A percentile compares a stretch with the other conserved stretches of the same genome.
phyloP scores from a whole-genome alignment of 2,329 filamentous ascomycete genomes.

The Tolypocladium album region DNA sequence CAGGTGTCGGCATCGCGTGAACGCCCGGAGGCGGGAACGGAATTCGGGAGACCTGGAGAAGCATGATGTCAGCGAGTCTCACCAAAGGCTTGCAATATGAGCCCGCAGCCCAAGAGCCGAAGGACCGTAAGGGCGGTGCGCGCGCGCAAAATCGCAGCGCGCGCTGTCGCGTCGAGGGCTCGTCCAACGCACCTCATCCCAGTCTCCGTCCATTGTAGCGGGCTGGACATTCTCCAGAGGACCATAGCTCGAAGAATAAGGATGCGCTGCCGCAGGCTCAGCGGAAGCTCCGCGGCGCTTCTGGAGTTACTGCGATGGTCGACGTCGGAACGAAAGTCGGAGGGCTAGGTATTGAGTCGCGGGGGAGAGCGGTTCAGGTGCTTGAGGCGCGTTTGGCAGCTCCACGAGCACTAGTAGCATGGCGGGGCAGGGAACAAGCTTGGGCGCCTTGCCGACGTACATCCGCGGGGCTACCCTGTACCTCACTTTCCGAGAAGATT shows the following conservation, averaged over 20 bases:
- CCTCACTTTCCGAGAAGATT: neutral
- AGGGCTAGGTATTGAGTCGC: neutral
- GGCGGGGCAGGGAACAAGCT: constrained; percentile 1
- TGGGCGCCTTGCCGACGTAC: neutral
- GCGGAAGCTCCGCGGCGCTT: constrained; percentile 4
- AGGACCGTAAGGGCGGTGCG: neutral
- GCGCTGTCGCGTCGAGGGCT: neutral
- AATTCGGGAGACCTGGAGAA: constrained; percentile 62
- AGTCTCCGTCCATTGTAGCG: constrained; percentile 53
- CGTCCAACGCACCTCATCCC: constrained; percentile 44
- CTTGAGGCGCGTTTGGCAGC: neutral
- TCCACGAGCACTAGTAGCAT: neutral
- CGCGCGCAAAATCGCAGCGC: neutral
- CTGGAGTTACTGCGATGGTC: neutral
- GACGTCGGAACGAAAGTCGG: neutral
- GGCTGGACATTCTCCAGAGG: constrained; percentile 24
- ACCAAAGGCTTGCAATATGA: neutral
- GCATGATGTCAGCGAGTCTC: constrained; percentile 4
- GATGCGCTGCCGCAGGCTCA: constrained; percentile 1
- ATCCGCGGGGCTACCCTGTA: neutral
- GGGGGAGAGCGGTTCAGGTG: constrained; percentile 1
- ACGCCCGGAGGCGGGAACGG: constrained; percentile 67
- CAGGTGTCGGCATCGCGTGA: constrained; percentile 58
- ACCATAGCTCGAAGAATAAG: constrained; percentile 17
- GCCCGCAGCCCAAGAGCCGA: neutral